Conservation (phyloP, 495 filamentous ascomycete species). For the Melanomma pulvis-pyrius region DNA sequence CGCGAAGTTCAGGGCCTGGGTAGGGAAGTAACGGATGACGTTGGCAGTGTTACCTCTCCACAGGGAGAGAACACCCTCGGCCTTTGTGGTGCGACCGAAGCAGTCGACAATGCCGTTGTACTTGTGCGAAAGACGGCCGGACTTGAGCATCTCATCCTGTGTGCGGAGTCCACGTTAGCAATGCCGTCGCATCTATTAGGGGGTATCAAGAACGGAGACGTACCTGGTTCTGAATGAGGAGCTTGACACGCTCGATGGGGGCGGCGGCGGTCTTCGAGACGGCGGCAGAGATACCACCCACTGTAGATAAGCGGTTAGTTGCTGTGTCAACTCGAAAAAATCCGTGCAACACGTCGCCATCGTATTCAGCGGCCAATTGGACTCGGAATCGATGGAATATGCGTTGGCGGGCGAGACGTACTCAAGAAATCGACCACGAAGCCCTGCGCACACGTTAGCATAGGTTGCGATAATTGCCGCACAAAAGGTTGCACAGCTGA, state of each 20-base stretch:
- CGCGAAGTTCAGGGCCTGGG: constrained; percentile 99
- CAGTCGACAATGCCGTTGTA: constrained; percentile 94
- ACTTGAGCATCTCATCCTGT: constrained; percentile 99
- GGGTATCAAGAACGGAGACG: constrained; percentile 38
- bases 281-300: constrained; percentile 99
- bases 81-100: constrained; percentile 82
- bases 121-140: constrained; percentile 95
- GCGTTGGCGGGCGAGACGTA: constrained; percentile 59
- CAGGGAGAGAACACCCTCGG: constrained; percentile 83
- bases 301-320: constrained; percentile 55
- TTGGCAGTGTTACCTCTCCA: constrained; percentile 99
- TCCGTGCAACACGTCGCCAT: constrained; percentile 25
- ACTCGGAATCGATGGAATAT: constrained; percentile 5
- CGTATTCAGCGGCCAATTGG: constrained; percentile 24
- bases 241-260: constrained; percentile 99
- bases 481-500: constrained; percentile 19
- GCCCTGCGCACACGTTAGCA: constrained; percentile 46
- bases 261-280: constrained; percentile 99
- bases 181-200: background rate
- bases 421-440: constrained; percentile 96
- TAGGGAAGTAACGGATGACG: constrained; percentile 99
- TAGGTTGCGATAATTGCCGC: constrained; percentile 32
- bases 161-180: constrained; percentile 18
- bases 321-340: constrained; percentile 38
- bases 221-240: constrained; percentile 99